phyloP scores from a whole-genome alignment of 1,139 yeast species.

The Nakaseomyces delphensis region DNA sequence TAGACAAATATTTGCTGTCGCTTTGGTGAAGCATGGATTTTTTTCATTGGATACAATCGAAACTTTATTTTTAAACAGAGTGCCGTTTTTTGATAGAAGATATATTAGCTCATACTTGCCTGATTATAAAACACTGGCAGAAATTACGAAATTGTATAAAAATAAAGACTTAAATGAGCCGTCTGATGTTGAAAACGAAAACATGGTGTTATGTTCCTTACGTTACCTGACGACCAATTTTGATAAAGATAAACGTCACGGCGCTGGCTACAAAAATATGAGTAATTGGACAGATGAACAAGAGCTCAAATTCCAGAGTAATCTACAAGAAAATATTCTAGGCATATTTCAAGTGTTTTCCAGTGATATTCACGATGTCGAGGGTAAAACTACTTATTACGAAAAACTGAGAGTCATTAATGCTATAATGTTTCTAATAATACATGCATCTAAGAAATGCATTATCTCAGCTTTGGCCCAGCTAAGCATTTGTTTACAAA shows the following conservation, averaged over 20 bases:
- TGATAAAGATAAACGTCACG: conserved; percentile 24
- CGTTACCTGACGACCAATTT: conserved; percentile 27
- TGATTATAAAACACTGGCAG: conserved; percentile 30
- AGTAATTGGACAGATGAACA: conserved; percentile 24
- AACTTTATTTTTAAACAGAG: conserved; percentile 24
- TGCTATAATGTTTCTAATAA: conserved; percentile 64
- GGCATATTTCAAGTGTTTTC: conserved; percentile 77
- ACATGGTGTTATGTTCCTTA: conserved; percentile 25
- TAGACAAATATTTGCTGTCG: conserved; percentile 30
- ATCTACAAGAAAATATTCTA: conserved; percentile 51
- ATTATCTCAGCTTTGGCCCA: conserved; percentile 80
- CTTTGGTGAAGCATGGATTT: conserved; percentile 28
- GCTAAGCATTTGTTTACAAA: conserved; percentile 76
- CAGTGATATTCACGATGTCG: conserved; percentile 64
- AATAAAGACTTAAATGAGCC: conserved; percentile 16
- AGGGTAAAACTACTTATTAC: conserved; percentile 60
- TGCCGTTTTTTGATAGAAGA: conserved; percentile 26
- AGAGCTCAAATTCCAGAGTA: conserved; percentile 27
- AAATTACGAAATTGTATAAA: conserved; percentile 26
- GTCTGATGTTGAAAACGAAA: conserved; percentile 22
- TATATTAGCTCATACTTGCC: conserved; percentile 26
- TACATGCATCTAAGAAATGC: conserved; percentile 45
- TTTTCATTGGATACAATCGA: conserved; percentile 28
- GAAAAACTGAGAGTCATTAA: conserved; percentile 65
- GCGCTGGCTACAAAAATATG: conserved; percentile 21